phyloP scores from a whole-genome alignment of 805 yeast genomes.

The Teunomyces pallodes region DNA sequence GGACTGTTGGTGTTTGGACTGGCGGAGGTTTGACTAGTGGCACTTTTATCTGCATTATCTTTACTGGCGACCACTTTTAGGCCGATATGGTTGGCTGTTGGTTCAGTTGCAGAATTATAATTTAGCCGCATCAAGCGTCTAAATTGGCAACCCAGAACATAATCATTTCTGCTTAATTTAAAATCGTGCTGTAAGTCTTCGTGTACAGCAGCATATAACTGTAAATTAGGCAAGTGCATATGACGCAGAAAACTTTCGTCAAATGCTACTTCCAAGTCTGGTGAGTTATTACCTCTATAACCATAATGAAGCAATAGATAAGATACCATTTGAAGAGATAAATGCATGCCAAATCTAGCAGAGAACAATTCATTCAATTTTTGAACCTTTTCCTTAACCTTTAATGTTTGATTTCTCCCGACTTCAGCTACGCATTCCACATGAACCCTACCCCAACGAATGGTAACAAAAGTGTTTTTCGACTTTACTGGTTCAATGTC shows the following conservation, averaged over 20 bases:
- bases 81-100: neutral
- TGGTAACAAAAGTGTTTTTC: constrained; percentile 9
- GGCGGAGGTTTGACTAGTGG: no score
- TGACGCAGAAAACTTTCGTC: constrained; percentile 13
- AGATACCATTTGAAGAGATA: constrained; percentile 8
- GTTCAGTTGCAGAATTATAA: neutral
- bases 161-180: neutral
- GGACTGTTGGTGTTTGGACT: no score
- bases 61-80: neutral
- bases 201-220: neutral
- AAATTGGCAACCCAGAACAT: constrained; percentile 1
- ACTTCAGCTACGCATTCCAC: constrained; percentile 11
- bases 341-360: constrained; percentile 8
- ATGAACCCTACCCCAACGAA: constrained; percentile 18
- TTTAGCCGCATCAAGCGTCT: neutral
- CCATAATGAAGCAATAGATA: constrained; percentile 21
- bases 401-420: neutral
- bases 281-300: constrained; percentile 9
- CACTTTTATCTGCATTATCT: no score
- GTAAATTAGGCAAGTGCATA: constrained; percentile 2
- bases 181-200: neutral
- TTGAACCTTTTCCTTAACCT: constrained; percentile 7
- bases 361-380: constrained; percentile 12
- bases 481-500: neutral
- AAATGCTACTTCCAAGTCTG: constrained; percentile 10